phyloP scores from a whole-genome alignment of 148 eudicot species.

The Dianthus caryophyllus region DNA sequence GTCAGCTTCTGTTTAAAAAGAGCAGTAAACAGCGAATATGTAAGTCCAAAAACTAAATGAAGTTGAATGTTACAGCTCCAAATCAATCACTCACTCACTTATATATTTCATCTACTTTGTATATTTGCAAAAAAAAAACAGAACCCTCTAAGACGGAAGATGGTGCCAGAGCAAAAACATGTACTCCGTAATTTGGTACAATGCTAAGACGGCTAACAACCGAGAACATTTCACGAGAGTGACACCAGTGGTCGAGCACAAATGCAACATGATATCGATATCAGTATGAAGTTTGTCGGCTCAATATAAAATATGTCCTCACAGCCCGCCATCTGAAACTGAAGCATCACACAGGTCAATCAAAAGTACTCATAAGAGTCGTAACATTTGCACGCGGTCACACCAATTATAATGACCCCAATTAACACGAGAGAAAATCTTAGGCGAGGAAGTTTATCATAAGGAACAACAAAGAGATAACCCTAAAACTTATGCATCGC shows the following conservation, averaged over 20 bases:
- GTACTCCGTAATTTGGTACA: slow-evolving; percentile 10
- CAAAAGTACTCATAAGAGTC: too few species aligned
- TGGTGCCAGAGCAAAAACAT: background rate
- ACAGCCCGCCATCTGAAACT: slow-evolving; percentile 12
- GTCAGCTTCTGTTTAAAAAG: background rate
- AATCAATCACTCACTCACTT: slow-evolving; percentile 12
- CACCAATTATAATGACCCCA: too few species aligned
- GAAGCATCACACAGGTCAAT: background rate
- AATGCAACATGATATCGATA: background rate
- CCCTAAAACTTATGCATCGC: too few species aligned
- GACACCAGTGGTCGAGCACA: background rate
- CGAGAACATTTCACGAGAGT: background rate
- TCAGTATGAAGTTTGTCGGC: background rate
- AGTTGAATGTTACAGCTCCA: background rate
- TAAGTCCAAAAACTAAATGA: background rate
- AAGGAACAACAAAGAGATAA: too few species aligned
- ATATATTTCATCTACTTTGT: slow-evolving; percentile 7
- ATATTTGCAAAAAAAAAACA: slow-evolving; percentile 5
- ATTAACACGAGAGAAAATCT: background rate
- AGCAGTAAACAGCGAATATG: background rate
- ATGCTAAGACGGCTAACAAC: background rate
- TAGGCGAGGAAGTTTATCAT: too few species aligned
- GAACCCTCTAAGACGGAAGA: slow-evolving; percentile 3
- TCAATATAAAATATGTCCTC: slow-evolving; percentile 8
- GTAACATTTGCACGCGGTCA: too few species aligned